A percentile compares a stretch with the other conserved stretches of the same genome.
Conservation (phyloP, 2,329 filamentous ascomycete species). For the Emergomyces orientalis region DNA sequence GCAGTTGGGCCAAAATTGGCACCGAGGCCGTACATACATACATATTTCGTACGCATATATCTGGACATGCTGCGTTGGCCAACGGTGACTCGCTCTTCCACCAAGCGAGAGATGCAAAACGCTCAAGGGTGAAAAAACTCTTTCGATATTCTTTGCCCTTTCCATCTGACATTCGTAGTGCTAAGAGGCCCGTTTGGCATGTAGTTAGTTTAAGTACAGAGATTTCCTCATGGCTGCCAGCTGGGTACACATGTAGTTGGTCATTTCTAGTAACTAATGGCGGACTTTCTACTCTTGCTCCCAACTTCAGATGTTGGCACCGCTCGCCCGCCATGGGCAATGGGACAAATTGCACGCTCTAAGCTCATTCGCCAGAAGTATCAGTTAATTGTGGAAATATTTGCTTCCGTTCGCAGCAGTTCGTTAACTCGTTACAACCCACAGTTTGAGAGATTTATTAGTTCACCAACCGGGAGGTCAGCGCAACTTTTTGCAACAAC, state of each 20-base stretch:
- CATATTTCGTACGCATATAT: background rate
- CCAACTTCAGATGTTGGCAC: background rate
- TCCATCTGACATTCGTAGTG: background rate
- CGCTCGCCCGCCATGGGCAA: background rate
- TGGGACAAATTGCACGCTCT: background rate
- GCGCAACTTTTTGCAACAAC: background rate
- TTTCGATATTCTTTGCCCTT: slow-evolving; percentile 2
- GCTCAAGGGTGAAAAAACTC: background rate
- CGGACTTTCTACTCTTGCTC: background rate
- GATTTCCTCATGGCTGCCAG: background rate
- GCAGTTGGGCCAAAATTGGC: background rate
- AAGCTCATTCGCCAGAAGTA: background rate
- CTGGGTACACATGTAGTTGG: background rate
- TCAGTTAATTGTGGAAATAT: background rate
- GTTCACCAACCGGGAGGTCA: background rate
- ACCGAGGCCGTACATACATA: background rate
- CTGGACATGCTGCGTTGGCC: background rate
- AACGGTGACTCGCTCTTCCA: slow-evolving; percentile 1
- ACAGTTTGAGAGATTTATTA: background rate
- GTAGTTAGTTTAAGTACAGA: background rate
- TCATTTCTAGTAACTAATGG: no score
- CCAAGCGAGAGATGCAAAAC: background rate
- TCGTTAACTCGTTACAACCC: slow-evolving; percentile 1
- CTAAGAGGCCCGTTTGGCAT: background rate
- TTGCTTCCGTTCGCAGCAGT: slow-evolving; percentile 5